Percentiles rank a stretch among this genome's conserved stretches.
Conservation (phyloP, 768 basidiomycete species). For the Boletus vermiculosoides region DNA sequence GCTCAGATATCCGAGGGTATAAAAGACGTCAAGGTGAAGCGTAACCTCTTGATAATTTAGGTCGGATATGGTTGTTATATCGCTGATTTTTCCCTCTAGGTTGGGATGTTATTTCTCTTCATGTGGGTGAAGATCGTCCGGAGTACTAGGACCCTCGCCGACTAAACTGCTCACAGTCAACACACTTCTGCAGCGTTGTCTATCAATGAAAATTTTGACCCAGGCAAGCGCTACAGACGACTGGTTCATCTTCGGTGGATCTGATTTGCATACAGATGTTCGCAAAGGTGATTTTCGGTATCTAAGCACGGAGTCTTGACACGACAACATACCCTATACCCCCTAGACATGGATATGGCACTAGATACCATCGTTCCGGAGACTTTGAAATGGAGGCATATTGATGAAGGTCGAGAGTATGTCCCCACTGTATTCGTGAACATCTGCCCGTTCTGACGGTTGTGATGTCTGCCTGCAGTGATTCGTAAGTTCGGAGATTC, state of each 20-base stretch:
- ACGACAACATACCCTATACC: constrained; percentile 36
- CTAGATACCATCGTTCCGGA: constrained; percentile 89
- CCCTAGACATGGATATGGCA: constrained; percentile 90
- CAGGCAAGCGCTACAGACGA: constrained; percentile 44
- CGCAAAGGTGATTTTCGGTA: constrained; percentile 39
- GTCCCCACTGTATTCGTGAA: not conserved
- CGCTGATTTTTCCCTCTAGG: constrained; percentile 37
- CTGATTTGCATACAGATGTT: constrained; percentile 36
- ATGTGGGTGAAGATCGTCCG: constrained; percentile 50
- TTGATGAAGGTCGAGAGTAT: constrained; percentile 91
- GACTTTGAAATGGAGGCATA: constrained; percentile 75
- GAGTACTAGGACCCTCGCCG: not conserved
- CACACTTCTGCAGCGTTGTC: constrained; percentile 81
- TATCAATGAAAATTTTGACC: constrained; percentile 88
- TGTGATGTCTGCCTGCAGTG: constrained; percentile 41
- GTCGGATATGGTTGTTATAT: not conserved
- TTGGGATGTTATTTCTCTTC: constrained; percentile 87
- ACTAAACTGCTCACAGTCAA: constrained; percentile 45
- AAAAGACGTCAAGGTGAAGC: constrained; percentile 56
- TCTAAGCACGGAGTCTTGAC: not conserved
- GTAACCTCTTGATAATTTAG: not conserved
- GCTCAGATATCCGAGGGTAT: constrained; percentile 68
- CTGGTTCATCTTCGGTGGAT: not conserved
- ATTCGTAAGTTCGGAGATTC: constrained; percentile 56
- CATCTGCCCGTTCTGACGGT: constrained; percentile 2